phyloP scores from a whole-genome alignment of 2,329 filamentous ascomycete genomes.

The Dryadomyces sulphureus region DNA sequence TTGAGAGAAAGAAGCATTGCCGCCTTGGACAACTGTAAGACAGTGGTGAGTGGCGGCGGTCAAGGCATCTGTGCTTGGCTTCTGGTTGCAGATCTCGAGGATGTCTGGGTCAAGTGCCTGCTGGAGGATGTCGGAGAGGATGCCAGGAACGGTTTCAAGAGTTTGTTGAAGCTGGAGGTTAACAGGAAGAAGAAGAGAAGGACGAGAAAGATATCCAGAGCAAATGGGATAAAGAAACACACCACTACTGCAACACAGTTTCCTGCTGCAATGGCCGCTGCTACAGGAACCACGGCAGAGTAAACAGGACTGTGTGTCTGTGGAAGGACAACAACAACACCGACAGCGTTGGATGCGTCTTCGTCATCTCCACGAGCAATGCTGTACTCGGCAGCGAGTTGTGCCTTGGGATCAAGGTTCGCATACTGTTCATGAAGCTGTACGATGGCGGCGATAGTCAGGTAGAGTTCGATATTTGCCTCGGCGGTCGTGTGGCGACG shows the following conservation, averaged over 20 bases:
- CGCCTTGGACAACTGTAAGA: slow-evolving; percentile 14
- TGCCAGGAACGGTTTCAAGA: background rate
- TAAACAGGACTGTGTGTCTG: slow-evolving; percentile 18
- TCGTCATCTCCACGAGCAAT: slow-evolving; percentile 14
- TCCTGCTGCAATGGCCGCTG: slow-evolving; percentile 21
- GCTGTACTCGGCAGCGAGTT: slow-evolving; percentile 17
- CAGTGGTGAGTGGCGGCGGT: background rate
- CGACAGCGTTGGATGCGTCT: slow-evolving; percentile 12
- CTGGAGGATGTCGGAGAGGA: slow-evolving; percentile 9
- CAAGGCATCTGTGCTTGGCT: background rate
- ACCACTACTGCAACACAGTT: slow-evolving; percentile 21
- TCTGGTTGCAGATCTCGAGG: slow-evolving; percentile 9
- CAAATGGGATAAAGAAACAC: background rate
- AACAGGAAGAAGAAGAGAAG: too few species aligned
- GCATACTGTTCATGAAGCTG: slow-evolving; percentile 15
- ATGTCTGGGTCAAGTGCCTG: background rate
- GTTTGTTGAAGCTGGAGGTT: slow-evolving; percentile 4
- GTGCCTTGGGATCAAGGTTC: slow-evolving; percentile 15
- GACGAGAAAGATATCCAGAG: slow-evolving; percentile 8
- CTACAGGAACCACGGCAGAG: slow-evolving; percentile 17
- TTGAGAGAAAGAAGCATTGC: background rate
- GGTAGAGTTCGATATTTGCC: slow-evolving; percentile 17
- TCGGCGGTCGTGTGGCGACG: slow-evolving; percentile 17
- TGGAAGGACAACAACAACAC: slow-evolving; percentile 19
- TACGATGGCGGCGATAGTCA: slow-evolving; percentile 16